Conservation (phyloP, 352 stramenopile species). For the Aphanomyces stellatus region DNA sequence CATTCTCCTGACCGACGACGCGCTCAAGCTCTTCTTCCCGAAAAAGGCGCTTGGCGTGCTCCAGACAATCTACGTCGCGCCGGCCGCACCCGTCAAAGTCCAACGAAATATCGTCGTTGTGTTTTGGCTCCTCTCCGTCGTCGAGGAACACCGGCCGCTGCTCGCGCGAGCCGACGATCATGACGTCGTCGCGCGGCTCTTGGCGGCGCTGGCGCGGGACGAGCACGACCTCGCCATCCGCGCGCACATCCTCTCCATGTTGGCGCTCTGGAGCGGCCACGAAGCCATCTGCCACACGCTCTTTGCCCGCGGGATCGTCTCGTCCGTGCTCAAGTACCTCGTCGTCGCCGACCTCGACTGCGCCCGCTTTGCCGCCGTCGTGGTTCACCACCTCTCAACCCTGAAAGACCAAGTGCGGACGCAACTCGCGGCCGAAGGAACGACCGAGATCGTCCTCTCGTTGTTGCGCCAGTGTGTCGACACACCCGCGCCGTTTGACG, state of each 20-base stretch:
- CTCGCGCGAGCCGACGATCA: slow-evolving; percentile 53
- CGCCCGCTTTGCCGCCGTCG: slow-evolving; percentile 2
- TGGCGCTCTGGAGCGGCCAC: slow-evolving; percentile 12
- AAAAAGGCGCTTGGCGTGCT: slow-evolving; percentile 69
- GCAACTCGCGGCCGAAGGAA: slow-evolving; percentile 3
- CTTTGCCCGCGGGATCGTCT: background rate
- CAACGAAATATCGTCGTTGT: slow-evolving; percentile 54
- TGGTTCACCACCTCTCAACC: slow-evolving; percentile 16
- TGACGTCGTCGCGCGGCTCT: slow-evolving; percentile 17
- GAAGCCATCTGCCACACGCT: slow-evolving; percentile 7
- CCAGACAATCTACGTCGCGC: slow-evolving; percentile 42
- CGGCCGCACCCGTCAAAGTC: slow-evolving; percentile 33
- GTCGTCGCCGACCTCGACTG: slow-evolving; percentile 5
- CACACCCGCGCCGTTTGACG: background rate
- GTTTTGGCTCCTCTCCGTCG: slow-evolving; percentile 40
- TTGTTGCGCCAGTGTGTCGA: slow-evolving; percentile 6
- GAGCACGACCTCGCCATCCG: slow-evolving; percentile 36
- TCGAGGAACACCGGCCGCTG: slow-evolving; percentile 70
- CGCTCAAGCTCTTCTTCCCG: slow-evolving; percentile 69
- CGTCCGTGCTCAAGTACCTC: slow-evolving; percentile 12
- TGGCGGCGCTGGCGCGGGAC: background rate
- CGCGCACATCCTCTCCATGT: slow-evolving; percentile 18
- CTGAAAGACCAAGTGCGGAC: slow-evolving; percentile 14
- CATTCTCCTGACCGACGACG: slow-evolving; percentile 55
- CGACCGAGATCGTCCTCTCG: slow-evolving; percentile 16